These are phyloP conservation scores for Xylaria sp. DNA, from an alignment of 2,329 filamentous ascomycete species.

Conservation along the genomic window DNA sequence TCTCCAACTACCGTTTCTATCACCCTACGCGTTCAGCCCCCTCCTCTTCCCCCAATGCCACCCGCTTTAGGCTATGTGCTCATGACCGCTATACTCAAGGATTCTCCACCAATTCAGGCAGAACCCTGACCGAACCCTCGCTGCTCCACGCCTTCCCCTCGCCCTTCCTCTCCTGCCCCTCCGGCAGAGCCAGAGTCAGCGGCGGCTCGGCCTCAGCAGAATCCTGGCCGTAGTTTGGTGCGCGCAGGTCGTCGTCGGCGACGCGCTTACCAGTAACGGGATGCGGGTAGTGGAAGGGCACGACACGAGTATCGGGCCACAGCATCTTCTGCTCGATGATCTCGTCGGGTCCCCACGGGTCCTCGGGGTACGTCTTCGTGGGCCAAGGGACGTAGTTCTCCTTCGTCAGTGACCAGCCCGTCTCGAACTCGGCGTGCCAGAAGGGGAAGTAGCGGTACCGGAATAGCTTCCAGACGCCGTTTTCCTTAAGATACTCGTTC, in stretches of 20 bases:
- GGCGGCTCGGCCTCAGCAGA: constrained; percentile 54
- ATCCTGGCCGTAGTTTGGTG: constrained; percentile 58
- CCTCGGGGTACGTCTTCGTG: constrained; percentile 60
- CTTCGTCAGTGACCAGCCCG: constrained; percentile 64
- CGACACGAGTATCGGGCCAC: constrained; percentile 66
- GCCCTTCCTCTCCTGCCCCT: constrained; percentile 51
- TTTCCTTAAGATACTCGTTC: constrained; percentile 68
- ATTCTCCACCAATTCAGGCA: constrained; percentile 53
- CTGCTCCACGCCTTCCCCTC: constrained; percentile 46
- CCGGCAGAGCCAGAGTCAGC: constrained; percentile 55
- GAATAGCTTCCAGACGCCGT: constrained; percentile 65
- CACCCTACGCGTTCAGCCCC: constrained; percentile 6
- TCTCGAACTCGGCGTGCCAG: constrained; percentile 66
- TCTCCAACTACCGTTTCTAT: constrained; percentile 32
- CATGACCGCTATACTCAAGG: constrained; percentile 19
- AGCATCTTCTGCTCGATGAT: constrained; percentile 64
- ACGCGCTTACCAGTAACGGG: constrained; percentile 60
- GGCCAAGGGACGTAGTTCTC: constrained; percentile 65
- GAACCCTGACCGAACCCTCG: constrained; percentile 51
- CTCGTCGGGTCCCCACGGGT: constrained; percentile 63
- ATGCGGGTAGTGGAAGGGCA: constrained; percentile 65
- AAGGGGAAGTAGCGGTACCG: constrained; percentile 67
- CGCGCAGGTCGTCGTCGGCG: constrained; percentile 59
- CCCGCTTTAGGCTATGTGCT: constrained; percentile 37
- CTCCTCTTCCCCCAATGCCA: constrained; percentile 20